Percentiles rank a stretch among this genome's conserved stretches.
phyloP scores from a whole-genome alignment of 768 basidiomycete species.

The Boletus patriciae region DNA sequence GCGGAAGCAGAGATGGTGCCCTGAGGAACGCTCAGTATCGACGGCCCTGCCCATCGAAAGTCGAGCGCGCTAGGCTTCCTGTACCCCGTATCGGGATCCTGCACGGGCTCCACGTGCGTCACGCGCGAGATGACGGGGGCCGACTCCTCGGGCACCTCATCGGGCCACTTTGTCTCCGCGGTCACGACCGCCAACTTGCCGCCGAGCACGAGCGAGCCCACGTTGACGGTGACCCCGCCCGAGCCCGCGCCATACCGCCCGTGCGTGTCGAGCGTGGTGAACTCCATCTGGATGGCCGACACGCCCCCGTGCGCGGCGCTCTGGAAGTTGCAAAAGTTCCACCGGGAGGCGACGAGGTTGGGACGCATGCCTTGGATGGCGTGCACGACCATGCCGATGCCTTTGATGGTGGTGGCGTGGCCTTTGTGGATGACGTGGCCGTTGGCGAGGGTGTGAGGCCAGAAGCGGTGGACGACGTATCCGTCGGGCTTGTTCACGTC shows the following conservation, averaged over 20 bases:
- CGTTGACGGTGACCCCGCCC: conserved; percentile 79
- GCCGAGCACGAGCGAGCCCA: conserved; percentile 82
- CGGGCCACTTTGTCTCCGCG: conserved; percentile 76
- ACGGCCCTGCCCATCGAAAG: conserved; percentile 79
- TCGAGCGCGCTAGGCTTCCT: conserved; percentile 62
- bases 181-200: conserved; percentile 76
- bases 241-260: conserved; percentile 79
- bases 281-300: conserved; percentile 94
- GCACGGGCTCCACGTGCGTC: conserved; percentile 55
- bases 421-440: conserved; percentile 73
- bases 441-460: conserved; percentile 64
- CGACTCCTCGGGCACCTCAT: conserved; percentile 50
- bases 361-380: conserved; percentile 99
- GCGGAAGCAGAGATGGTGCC: conserved; percentile 59
- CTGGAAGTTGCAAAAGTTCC: conserved; percentile 97
- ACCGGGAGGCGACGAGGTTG: conserved; percentile 85
- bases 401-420: conserved; percentile 53
- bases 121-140: conserved; percentile 62
- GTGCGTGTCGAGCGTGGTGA: conserved; percentile 77
- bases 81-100: conserved; percentile 84
- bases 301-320: conserved; percentile 69
- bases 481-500: conserved; percentile 71
- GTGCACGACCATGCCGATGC: conserved; percentile 85
- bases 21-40: conserved; percentile 50
- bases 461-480: conserved; percentile 89